Evolutionary conservation across 441 rosid species (phyloP).

Genomic region (Melastoma candidum): DNA sequence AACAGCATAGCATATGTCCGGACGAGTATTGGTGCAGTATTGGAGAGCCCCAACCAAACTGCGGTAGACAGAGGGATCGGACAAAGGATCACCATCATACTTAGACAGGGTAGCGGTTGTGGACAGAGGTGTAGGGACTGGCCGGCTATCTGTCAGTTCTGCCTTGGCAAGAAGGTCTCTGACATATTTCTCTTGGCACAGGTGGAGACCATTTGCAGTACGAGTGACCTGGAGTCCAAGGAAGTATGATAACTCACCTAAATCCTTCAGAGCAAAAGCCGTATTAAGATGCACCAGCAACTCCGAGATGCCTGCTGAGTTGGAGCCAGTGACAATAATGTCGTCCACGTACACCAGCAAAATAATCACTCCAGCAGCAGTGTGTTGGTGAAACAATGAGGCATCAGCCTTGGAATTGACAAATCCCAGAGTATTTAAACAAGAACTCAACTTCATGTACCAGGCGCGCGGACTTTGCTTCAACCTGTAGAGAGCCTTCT

Average conservation of each 20-base stretch:
- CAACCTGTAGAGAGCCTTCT: background rate
- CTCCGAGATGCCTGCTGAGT: background rate
- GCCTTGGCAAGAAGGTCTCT: background rate
- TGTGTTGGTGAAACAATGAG: too few relatives aligned
- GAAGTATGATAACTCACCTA: background rate
- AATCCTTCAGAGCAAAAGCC: too few relatives aligned
- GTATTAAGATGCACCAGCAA: background rate
- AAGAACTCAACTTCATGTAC: background rate
- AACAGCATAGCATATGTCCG: too few relatives aligned
- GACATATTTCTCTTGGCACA: conserved; percentile 5
- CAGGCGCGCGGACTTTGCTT: background rate
- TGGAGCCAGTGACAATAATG: background rate
- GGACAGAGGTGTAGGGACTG: background rate
- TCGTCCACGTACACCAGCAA: too few relatives aligned
- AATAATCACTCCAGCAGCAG: too few relatives aligned
- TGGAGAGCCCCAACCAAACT: too few relatives aligned
- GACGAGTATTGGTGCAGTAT: too few relatives aligned
- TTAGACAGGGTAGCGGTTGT: background rate
- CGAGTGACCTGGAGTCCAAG: background rate
- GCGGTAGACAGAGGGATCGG: background rate
- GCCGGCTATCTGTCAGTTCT: background rate
- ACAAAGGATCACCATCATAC: background rate
- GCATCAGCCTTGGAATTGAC: too few relatives aligned
- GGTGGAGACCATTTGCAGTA: background rate
- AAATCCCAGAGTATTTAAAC: background rate